Evolutionary conservation across 176 grass and related monocot genomes (phyloP).

Genomic region (Triticum timopheevii): DNA sequence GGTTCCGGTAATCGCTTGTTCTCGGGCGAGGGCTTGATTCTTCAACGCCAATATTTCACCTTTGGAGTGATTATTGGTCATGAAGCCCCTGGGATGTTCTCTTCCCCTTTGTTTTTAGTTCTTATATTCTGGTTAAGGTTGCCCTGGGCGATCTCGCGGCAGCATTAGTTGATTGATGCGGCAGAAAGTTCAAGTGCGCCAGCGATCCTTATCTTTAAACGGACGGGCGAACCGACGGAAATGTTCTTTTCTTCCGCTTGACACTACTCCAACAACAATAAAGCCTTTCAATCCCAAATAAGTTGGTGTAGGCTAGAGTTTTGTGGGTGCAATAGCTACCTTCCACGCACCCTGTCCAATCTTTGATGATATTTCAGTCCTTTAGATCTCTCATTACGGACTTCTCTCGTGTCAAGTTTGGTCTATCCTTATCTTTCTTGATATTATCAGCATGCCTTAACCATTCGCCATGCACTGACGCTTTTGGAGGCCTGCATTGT

Average conservation of each 20-base stretch:
- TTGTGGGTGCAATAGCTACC: no score
- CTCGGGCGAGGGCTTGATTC: background rate
- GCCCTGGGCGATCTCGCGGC: background rate
- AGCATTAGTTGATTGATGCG: background rate
- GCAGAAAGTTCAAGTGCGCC: background rate
- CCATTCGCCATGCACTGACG: no score
- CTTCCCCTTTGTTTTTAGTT: background rate
- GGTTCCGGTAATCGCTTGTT: background rate
- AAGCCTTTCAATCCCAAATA: no score
- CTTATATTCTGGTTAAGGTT: background rate
- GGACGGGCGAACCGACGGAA: background rate
- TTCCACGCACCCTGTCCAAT: no score
- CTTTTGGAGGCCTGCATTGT: no score
- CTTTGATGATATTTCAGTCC: no score
- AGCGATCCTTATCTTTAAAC: slow-evolving; percentile 6
- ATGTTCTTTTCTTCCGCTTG: background rate
- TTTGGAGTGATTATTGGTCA: background rate
- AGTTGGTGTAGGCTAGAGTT: no score
- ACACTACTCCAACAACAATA: background rate
- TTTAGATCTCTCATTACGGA: no score
- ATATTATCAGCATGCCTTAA: no score
- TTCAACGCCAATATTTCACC: background rate
- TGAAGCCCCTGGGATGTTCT: background rate
- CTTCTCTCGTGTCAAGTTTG: no score
- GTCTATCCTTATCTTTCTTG: no score